Conservation (phyloP, 139 green algal genomes). For the Bryopsis sp. region DNA sequence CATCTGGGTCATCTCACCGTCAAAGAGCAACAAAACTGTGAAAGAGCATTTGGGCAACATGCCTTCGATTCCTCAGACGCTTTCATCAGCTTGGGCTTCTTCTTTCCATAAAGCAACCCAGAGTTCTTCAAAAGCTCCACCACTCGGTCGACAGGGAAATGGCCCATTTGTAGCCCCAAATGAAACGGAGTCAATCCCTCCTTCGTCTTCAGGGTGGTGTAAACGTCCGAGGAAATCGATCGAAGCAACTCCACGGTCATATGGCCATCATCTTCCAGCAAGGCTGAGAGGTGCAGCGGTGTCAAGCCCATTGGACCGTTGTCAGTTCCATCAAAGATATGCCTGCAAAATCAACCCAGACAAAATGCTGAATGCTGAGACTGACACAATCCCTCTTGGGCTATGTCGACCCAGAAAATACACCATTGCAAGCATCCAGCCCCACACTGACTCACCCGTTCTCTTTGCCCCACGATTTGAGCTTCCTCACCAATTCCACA, state of each 20-base stretch:
- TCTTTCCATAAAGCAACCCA: neutral
- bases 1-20: too few species aligned
- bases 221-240: constrained; percentile 19
- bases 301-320: constrained; percentile 26
- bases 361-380: too few species aligned
- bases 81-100: neutral
- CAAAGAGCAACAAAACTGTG: too few species aligned
- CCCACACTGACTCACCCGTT: neutral
- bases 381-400: too few species aligned
- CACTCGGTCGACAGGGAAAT: constrained; percentile 27
- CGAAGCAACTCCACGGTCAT: constrained; percentile 37
- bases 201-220: constrained; percentile 25
- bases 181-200: constrained; percentile 51
- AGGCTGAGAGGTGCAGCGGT: constrained; percentile 41
- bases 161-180: constrained; percentile 48
- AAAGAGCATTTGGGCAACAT: neutral
- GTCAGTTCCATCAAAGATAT: neutral
- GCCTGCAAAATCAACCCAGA: too few species aligned
- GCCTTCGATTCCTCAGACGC: neutral
- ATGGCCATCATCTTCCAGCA: constrained; percentile 35
- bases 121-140: constrained; percentile 18
- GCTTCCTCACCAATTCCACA: neutral
- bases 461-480: neutral
- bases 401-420: too few species aligned
- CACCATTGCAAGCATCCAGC: too few species aligned